A percentile compares a stretch with the other conserved stretches of the same genome.
phyloP scores from a whole-genome alignment of 768 basidiomycete genomes.

The Auriscalpium orientale region DNA sequence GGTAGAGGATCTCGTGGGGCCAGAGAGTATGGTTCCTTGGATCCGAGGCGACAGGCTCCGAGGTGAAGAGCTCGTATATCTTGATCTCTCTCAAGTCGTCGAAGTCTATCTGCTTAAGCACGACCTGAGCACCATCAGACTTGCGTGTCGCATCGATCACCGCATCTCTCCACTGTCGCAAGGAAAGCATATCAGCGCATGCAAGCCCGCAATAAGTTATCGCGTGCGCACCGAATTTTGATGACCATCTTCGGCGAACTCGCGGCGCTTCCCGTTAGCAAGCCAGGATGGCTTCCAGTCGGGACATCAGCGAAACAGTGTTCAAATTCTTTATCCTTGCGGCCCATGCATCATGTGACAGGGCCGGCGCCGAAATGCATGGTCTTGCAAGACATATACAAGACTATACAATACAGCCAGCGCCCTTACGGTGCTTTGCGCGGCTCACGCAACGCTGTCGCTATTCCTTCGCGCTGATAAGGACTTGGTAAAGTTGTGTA shows the following conservation, averaged over 20 bases:
- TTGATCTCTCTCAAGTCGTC: constrained; percentile 3
- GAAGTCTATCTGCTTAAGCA: constrained; percentile 5
- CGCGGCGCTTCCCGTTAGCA: neutral
- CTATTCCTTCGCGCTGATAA: no score
- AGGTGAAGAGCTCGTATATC: constrained; percentile 5
- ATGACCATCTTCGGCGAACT: neutral
- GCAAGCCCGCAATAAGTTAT: neutral
- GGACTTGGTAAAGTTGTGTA: no score
- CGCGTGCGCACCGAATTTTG: neutral
- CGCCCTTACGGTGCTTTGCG: no score
- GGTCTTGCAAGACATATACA: no score
- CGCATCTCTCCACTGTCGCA: neutral
- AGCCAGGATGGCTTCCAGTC: constrained; percentile 7
- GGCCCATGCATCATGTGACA: no score
- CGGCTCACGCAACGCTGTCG: no score
- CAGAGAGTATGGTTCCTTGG: constrained; percentile 22
- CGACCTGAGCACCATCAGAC: constrained; percentile 3
- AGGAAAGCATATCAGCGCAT: neutral
- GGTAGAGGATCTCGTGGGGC: constrained; percentile 16
- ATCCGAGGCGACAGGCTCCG: constrained; percentile 14
- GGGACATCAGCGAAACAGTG: neutral
- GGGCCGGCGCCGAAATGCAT: no score
- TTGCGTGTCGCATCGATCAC: constrained; percentile 5
- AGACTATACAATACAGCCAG: no score
- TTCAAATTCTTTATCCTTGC: no score